These are phyloP conservation scores for Gryganskiella cystojenkinii DNA, from an alignment of 192 early-diverging fungal species.

Conservation along the genomic window DNA sequence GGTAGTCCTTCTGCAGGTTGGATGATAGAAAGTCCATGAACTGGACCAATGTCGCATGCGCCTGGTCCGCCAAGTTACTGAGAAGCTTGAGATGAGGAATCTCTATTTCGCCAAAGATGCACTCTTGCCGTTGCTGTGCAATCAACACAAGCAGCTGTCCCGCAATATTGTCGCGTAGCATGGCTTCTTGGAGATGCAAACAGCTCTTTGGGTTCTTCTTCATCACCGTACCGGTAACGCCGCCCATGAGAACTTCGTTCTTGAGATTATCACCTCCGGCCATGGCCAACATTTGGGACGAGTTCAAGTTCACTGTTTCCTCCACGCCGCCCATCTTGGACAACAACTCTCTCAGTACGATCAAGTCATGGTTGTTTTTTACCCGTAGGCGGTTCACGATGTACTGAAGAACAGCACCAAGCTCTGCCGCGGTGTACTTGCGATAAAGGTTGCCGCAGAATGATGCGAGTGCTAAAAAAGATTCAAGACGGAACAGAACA, in stretches of 20 bases:
- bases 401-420: conserved; percentile 70
- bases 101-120: conserved; percentile 55
- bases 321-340: conserved; percentile 79
- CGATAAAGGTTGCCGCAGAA: conserved; percentile 75
- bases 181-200: conserved; percentile 62
- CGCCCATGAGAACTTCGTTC: conserved; percentile 66
- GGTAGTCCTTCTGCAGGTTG: conserved; percentile 60
- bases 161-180: conserved; percentile 65
- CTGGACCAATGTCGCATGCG: conserved; percentile 71
- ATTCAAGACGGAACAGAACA: conserved; percentile 1
- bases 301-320: conserved; percentile 60
- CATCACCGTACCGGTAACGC: conserved; percentile 47
- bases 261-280: conserved; percentile 70
- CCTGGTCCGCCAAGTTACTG: conserved; percentile 68
- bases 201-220: conserved; percentile 62
- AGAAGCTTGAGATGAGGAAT: conserved; percentile 65
- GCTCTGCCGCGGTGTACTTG: conserved; percentile 74
- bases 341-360: conserved; percentile 77
- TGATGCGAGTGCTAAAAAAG: conserved; percentile 55
- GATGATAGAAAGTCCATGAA: conserved; percentile 70
- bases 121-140: conserved; percentile 66
- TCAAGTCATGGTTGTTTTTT: conserved; percentile 68
- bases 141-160: conserved; percentile 68
- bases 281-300: conserved; percentile 69
- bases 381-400: conserved; percentile 69